Percentiles rank a stretch among this genome's conserved stretches.
These are phyloP conservation scores for Backusella tarrabulga DNA, from an alignment of 192 early-diverging fungal genomes.

Conservation along the genomic window DNA sequence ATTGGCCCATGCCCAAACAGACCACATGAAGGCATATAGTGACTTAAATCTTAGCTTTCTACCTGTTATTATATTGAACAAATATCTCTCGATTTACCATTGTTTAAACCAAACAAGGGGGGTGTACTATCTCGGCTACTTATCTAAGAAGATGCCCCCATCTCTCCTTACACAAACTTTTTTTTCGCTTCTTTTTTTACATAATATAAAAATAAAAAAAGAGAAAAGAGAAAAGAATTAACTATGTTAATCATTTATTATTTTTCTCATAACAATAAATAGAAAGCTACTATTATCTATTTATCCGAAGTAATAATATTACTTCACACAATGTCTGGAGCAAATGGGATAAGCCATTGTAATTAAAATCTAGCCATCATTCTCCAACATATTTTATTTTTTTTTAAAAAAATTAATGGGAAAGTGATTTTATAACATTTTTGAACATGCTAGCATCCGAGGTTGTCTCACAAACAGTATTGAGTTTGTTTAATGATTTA, in stretches of 20 bases:
- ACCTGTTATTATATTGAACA: neutral
- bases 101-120: neutral
- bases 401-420: neutral
- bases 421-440: neutral
- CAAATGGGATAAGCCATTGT: neutral
- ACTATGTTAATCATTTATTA: neutral
- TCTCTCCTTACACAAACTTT: neutral
- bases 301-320: neutral
- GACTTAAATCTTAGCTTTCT: neutral
- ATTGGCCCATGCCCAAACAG: neutral
- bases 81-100: neutral
- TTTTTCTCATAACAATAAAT: neutral
- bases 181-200: neutral
- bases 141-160: neutral
- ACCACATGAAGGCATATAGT: neutral
- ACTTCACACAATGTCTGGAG: neutral
- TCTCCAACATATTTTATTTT: neutral
- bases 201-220: neutral
- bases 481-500: neutral
- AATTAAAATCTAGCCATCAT: neutral
- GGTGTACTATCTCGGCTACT: neutral
- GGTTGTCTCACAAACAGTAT: neutral
- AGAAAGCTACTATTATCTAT: neutral
- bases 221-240: neutral
- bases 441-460: neutral